phyloP scores from a whole-genome alignment of 1,284 basidiomycete genomes.

The Microstroma glucosiphilum region DNA sequence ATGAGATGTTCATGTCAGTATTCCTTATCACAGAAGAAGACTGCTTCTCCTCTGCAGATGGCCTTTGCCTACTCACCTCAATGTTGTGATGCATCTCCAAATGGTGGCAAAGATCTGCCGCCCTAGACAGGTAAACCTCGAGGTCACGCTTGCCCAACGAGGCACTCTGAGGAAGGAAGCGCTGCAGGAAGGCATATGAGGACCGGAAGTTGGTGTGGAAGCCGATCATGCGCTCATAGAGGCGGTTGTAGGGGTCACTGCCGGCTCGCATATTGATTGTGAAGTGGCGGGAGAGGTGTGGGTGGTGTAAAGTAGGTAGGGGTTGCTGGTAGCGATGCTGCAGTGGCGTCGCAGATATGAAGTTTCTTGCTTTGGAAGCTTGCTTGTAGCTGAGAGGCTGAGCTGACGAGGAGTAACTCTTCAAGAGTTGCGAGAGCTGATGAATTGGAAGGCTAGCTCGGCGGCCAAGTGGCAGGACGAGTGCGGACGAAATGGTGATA shows the following conservation, averaged over 20 bases:
- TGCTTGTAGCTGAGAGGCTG: too few species aligned
- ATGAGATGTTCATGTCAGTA: background rate
- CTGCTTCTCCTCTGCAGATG: background rate
- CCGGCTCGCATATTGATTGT: background rate
- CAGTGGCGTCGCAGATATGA: too few species aligned
- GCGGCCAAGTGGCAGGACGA: too few species aligned
- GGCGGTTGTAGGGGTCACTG: conserved; percentile 24
- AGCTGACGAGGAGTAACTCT: too few species aligned
- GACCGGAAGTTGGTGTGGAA: conserved; percentile 33
- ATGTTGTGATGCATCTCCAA: conserved; percentile 41
- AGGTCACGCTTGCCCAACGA: conserved; percentile 12
- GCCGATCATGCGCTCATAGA: conserved; percentile 30
- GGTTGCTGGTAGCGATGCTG: too few species aligned
- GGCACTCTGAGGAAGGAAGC: conserved; percentile 16
- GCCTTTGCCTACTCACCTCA: conserved; percentile 15
- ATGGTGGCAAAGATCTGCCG: conserved; percentile 14
- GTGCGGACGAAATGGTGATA: too few species aligned
- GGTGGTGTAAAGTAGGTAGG: too few species aligned
- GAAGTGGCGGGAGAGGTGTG: background rate
- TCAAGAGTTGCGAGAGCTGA: too few species aligned
- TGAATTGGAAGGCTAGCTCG: too few species aligned
- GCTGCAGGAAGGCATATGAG: conserved; percentile 18
- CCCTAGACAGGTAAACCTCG: conserved; percentile 16
- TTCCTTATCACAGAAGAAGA: background rate
- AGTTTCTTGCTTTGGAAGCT: too few species aligned